phyloP scores from a whole-genome alignment of 306 rosid genomes.

The Psophocarpus tetragonolobus region DNA sequence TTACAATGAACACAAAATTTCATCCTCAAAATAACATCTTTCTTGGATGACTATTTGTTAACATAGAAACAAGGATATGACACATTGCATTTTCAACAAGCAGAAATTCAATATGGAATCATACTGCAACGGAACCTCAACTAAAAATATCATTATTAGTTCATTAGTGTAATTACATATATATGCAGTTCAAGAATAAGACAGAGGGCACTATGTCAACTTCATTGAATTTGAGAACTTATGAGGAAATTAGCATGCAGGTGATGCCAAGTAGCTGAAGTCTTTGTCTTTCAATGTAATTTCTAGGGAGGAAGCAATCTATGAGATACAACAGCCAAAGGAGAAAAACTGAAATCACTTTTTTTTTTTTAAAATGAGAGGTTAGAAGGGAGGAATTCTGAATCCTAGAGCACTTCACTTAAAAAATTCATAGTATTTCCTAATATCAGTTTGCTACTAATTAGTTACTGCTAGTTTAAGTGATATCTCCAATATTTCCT shows the following conservation, averaged over 20 bases:
- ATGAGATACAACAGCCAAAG: constrained; percentile 53
- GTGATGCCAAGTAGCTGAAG: constrained; percentile 96
- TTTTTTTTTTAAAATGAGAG: neutral
- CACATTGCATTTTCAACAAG: neutral
- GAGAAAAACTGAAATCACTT: neutral
- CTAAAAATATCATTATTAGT: neutral
- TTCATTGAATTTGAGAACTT: constrained; percentile 46
- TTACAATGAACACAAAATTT: neutral
- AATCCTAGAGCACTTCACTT: neutral
- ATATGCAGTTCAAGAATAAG: neutral
- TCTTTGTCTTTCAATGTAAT: constrained; percentile 62
- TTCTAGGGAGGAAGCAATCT: constrained; percentile 83
- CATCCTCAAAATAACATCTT: neutral
- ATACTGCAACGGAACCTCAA: neutral
- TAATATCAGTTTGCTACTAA: neutral
- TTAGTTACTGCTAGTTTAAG: neutral
- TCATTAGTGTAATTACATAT: neutral
- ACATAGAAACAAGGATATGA: constrained; percentile 1
- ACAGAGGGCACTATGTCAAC: neutral
- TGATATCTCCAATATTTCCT: neutral
- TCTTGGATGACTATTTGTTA: constrained; percentile 14
- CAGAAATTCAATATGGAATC: neutral
- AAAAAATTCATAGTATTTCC: neutral
- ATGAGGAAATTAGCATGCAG: constrained; percentile 96
- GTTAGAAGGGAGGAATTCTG: neutral